Percentiles rank a stretch among this genome's conserved stretches.
Conservation (phyloP, 139 green algal genomes). For the Coelastrella sp. region DNA sequence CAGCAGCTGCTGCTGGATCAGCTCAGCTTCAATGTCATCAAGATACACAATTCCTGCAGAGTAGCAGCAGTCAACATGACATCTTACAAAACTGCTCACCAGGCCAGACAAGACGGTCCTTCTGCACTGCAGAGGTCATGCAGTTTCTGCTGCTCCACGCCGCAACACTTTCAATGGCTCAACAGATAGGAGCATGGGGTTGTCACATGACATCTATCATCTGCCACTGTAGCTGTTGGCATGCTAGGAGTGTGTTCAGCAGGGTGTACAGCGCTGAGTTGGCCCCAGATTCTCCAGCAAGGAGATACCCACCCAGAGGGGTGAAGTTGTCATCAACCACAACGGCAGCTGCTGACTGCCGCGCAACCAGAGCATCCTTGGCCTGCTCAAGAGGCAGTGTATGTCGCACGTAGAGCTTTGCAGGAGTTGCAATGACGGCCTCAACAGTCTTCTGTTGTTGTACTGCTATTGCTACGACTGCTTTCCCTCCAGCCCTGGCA, state of each 20-base stretch:
- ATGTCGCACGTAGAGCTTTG: slow-evolving; percentile 67
- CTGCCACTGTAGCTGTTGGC: too few relatives aligned
- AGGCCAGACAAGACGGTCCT: neutral
- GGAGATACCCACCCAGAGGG: slow-evolving; percentile 43
- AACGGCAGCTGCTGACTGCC: slow-evolving; percentile 50
- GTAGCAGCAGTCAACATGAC: neutral
- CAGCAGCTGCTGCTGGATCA: slow-evolving; percentile 41
- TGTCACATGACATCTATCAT: too few relatives aligned
- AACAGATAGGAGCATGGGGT: neutral
- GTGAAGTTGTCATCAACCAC: slow-evolving; percentile 72
- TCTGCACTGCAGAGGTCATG: neutral
- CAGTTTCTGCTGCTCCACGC: too few relatives aligned
- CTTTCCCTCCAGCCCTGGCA: neutral
- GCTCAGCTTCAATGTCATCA: slow-evolving; percentile 68
- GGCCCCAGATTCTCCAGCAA: neutral
- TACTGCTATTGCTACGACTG: neutral
- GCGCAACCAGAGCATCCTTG: slow-evolving; percentile 56
- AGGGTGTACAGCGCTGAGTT: neutral
- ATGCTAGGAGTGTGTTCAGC: neutral
- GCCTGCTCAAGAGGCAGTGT: slow-evolving; percentile 68
- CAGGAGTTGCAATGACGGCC: slow-evolving; percentile 56
- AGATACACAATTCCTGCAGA: slow-evolving; percentile 58
- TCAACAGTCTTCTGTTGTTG: slow-evolving; percentile 54
- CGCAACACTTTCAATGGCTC: too few relatives aligned
- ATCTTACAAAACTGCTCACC: neutral